Evolutionary conservation across 345 rosid species (phyloP).

Genomic region (Corchorus olitorius): DNA sequence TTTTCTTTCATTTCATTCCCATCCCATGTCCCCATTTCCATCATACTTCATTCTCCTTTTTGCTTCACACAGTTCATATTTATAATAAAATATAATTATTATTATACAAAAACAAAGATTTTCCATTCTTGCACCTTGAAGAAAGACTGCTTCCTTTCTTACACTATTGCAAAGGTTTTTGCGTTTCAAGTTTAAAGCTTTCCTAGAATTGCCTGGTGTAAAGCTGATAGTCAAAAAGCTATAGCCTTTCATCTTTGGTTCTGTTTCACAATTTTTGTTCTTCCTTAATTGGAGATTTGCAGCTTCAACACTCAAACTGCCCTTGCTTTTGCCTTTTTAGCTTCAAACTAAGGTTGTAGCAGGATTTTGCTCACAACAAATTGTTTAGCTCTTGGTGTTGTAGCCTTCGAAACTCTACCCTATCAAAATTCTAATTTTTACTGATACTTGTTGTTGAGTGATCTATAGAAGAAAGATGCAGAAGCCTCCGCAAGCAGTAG

Average conservation of each 20-base stretch:
- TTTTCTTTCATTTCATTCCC: too few relatives aligned
- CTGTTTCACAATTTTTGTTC: not conserved
- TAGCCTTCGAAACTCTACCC: not conserved
- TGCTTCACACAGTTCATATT: not conserved
- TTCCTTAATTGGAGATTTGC: constrained; percentile 16
- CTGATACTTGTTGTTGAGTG: constrained; percentile 15
- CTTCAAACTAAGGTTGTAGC: not conserved
- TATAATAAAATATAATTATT: not conserved
- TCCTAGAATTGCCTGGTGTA: not conserved
- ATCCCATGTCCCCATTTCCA: not conserved
- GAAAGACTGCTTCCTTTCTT: constrained; percentile 8
- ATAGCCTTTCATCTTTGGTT: constrained; percentile 11
- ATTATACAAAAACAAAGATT: not conserved
- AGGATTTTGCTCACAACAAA: constrained; percentile 5
- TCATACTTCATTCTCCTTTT: not conserved
- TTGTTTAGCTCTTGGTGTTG: not conserved
- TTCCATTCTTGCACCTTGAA: constrained; percentile 26
- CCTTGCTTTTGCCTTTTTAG: not conserved
- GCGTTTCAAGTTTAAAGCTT: constrained; percentile 25
- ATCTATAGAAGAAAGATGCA: constrained; percentile 52
- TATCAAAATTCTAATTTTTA: constrained; percentile 16
- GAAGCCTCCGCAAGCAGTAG: constrained; percentile 70
- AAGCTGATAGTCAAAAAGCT: not conserved
- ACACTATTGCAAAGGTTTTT: constrained; percentile 11
- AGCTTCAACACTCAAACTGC: not conserved